Evolutionary conservation across 306 rosid genomes (phyloP).

Genomic region (Cicer cuneatum): DNA sequence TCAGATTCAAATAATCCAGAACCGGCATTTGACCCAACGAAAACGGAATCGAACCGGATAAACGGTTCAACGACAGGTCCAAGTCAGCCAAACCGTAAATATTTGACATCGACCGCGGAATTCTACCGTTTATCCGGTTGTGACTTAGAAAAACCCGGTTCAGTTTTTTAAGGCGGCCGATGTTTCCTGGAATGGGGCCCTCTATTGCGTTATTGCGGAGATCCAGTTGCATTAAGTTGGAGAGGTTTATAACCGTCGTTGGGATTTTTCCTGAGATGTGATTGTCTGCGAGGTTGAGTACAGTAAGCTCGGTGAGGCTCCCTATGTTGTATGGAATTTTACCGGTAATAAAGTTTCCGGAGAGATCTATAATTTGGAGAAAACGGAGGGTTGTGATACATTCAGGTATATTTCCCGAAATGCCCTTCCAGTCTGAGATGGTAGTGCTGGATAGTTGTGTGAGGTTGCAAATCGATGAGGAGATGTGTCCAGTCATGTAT

Average conservation of each 20-base stretch:
- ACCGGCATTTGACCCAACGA: slow-evolving; percentile 72
- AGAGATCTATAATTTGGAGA: slow-evolving; percentile 70
- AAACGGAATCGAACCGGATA: slow-evolving; percentile 69
- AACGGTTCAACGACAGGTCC: slow-evolving; percentile 68
- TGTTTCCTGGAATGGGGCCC: slow-evolving; percentile 62
- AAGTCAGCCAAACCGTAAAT: slow-evolving; percentile 71
- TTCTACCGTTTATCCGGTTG: slow-evolving; percentile 61
- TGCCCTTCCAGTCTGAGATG: slow-evolving; percentile 85
- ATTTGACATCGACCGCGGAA: slow-evolving; percentile 57
- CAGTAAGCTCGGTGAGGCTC: slow-evolving; percentile 56
- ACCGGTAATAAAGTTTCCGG: slow-evolving; percentile 71
- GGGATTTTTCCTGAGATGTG: slow-evolving; percentile 74
- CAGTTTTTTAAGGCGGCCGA: slow-evolving; percentile 57
- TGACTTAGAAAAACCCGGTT: slow-evolving; percentile 69
- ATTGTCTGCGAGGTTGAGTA: slow-evolving; percentile 79
- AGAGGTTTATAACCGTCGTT: slow-evolving; percentile 48
- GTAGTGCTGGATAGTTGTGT: slow-evolving; percentile 65
- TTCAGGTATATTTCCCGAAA: slow-evolving; percentile 72
- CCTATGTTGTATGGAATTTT: slow-evolving; percentile 65
- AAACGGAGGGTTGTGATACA: slow-evolving; percentile 60
- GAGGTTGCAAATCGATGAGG: slow-evolving; percentile 71
- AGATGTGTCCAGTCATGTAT: slow-evolving; percentile 73
- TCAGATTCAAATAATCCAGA: slow-evolving; percentile 67
- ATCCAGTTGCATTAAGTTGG: slow-evolving; percentile 68
- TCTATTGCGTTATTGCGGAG: slow-evolving; percentile 75